Evolutionary conservation across 2,329 filamentous ascomycete species (phyloP), one percentile per base, ranked within the genome.

Genomic region (Aspergillus hortae): DNA sequence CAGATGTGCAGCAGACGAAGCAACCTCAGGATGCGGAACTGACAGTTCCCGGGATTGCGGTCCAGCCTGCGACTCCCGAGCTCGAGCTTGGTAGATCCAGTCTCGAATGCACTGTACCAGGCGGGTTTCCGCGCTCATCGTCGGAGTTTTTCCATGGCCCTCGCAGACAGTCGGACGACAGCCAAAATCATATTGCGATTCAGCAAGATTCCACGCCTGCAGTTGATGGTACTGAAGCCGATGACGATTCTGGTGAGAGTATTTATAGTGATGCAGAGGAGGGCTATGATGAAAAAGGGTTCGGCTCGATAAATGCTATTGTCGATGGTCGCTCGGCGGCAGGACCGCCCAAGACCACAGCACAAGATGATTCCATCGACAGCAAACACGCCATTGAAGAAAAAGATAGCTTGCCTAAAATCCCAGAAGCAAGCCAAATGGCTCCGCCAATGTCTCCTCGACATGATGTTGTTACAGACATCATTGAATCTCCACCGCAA

Each of bases 31-130:
- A 55, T 17, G 49, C 59, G 10, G 52, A 55, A 17, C 42, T 63
- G 11, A 35, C 56, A 27, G 62, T 77, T 5, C 78, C 79, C 25
- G 63, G 67, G 19, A 76, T 81, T 57, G 66, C 73, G 21, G 61
- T 80, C 40, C 72, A 75, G 49, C 71, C 75, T 51, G 73, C 78
- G 25, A 79, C 78, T 10, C 77, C 79, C 3, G 73, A 68, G 6
- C 27, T 72, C 17, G 73, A 75, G 36, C 68, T 70, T 53, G 56
- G 40, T 61, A 60, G 62, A 58, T 62, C 55, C 66, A 70, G 72
- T 53, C 61, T 67, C 52, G 64, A 74, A 54, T 69, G 74, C 38
- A 76, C 76, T 38, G 68, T 86, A 14, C 85, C 86, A 7, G 85
- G 85, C 6, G 78, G 77, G 0, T 88, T 85, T 56, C 82, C 82